Conservation (phyloP, 179 eudicot genomes). For the Carnegiea gigantea region DNA sequence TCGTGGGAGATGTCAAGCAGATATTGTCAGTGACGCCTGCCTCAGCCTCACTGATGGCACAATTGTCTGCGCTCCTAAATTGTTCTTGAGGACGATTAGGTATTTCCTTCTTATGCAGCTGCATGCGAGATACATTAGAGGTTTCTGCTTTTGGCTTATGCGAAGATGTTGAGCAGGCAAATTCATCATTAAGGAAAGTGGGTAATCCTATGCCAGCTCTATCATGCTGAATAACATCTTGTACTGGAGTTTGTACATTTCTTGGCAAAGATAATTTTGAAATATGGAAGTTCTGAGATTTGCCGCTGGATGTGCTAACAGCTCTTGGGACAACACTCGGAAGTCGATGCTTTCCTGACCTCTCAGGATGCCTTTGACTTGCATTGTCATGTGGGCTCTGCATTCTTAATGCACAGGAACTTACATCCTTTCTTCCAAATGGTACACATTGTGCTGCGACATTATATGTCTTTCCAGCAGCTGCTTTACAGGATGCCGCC, state of each 20-base stretch:
- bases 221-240: slow-evolving; percentile 20
- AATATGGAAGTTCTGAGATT: slow-evolving; percentile 18
- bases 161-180: slow-evolving; percentile 32
- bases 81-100: slow-evolving; percentile 21
- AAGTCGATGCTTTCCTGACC: slow-evolving; percentile 26
- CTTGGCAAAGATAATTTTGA: slow-evolving; percentile 18
- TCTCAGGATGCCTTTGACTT: slow-evolving; percentile 25
- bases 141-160: slow-evolving; percentile 19
- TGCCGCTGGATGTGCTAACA: slow-evolving; percentile 16
- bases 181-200: slow-evolving; percentile 11
- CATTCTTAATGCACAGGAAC: slow-evolving; percentile 13
- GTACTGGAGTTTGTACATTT: slow-evolving; percentile 19
- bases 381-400: slow-evolving; percentile 23
- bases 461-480: slow-evolving; percentile 22
- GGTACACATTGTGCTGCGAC: slow-evolving; percentile 20
- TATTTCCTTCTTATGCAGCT: slow-evolving; percentile 20
- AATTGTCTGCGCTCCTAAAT: neutral
- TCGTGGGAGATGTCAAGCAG: slow-evolving; percentile 25
- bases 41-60: neutral
- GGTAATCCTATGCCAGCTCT: slow-evolving; percentile 15
- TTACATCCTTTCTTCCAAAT: slow-evolving; percentile 28
- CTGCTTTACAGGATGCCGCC: slow-evolving; percentile 19
- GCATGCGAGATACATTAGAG: slow-evolving; percentile 28
- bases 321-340: slow-evolving; percentile 8
- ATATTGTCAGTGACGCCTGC: neutral